Conservation (phyloP, 2,329 filamentous ascomycete species). For the Colletotrichum sp. region DNA sequence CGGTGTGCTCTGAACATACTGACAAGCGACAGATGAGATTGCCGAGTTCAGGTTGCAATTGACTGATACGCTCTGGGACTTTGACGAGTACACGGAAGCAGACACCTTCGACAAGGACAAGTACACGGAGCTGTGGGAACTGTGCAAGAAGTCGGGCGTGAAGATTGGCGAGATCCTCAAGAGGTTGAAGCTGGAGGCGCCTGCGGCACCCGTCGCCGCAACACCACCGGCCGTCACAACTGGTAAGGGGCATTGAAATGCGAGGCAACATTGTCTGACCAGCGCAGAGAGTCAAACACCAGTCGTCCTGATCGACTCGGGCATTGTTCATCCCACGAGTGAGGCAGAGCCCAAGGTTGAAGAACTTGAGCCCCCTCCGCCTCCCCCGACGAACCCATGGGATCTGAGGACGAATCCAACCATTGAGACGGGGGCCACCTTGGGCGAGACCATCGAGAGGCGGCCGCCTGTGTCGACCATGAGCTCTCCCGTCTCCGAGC, state of each 20-base stretch:
- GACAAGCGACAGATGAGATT: conserved; percentile 48
- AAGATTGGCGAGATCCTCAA: conserved; percentile 55
- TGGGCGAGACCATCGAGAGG: not conserved
- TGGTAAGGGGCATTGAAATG: not conserved
- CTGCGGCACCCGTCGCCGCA: not conserved
- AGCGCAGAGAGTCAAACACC: not conserved
- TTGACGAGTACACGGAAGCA: conserved; percentile 58
- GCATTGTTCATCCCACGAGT: not conserved
- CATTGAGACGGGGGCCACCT: not conserved
- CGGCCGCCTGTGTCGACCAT: conserved; percentile 9
- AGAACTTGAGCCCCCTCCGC: conserved; percentile 3
- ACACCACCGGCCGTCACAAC: not conserved
- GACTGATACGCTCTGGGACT: conserved; percentile 58
- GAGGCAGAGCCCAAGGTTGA: conserved; percentile 19
- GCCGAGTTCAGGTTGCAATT: conserved; percentile 51
- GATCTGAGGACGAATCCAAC: not conserved
- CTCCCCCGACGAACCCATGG: conserved; percentile 19
- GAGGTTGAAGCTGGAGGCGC: conserved; percentile 55
- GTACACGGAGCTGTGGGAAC: conserved; percentile 52
- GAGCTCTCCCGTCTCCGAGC: conserved; percentile 13
- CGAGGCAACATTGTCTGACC: not conserved
- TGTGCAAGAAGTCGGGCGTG: conserved; percentile 53
- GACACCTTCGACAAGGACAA: conserved; percentile 56
- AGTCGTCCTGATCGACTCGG: not conserved
- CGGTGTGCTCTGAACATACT: not conserved